A percentile compares a stretch with the other conserved stretches of the same genome.
Evolutionary conservation across 1,284 basidiomycete genomes (phyloP).

Genomic region (Jaminaea rosea): DNA sequence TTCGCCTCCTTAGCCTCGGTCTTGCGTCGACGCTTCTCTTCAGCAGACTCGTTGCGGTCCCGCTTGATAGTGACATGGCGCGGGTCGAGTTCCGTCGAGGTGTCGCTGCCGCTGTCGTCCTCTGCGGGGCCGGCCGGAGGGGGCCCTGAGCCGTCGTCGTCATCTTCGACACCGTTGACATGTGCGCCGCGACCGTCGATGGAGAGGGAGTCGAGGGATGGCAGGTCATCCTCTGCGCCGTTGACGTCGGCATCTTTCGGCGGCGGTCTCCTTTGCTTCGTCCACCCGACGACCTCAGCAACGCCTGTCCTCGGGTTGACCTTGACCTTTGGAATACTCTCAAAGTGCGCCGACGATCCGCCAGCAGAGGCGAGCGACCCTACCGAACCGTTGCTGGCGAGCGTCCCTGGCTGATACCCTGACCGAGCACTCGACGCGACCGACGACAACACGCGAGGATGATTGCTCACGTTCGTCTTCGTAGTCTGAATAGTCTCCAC

Average conservation of each 20-base stretch:
- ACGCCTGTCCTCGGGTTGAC: constrained; percentile 40
- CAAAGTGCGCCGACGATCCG: constrained; percentile 14
- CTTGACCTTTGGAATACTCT: constrained; percentile 28
- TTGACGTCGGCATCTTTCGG: constrained; percentile 1
- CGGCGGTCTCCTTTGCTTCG: constrained; percentile 10
- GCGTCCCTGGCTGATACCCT: constrained; percentile 7
- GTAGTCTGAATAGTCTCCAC: constrained; percentile 42
- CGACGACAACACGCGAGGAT: constrained; percentile 36
- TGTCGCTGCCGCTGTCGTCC: constrained; percentile 7
- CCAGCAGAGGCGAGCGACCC: constrained; percentile 13
- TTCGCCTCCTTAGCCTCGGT: constrained; percentile 63
- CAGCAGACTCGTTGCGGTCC: constrained; percentile 59
- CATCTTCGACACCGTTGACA: neutral
- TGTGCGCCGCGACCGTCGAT: too few relatives aligned
- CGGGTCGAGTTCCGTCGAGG: constrained; percentile 5
- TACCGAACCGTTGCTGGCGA: constrained; percentile 9
- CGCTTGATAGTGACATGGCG: constrained; percentile 15
- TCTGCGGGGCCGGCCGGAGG: neutral
- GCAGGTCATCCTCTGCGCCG: constrained; percentile 4
- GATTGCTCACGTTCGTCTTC: constrained; percentile 45
- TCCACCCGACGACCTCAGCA: constrained; percentile 31
- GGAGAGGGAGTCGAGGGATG: neutral
- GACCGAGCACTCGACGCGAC: constrained; percentile 9
- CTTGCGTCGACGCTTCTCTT: constrained; percentile 81
- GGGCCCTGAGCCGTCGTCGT: constrained; percentile 1